A percentile compares a stretch with the other conserved stretches of the same genome.
These are phyloP conservation scores for Aureobasidium sp. DNA, from an alignment of 2,329 filamentous ascomycete species.

Conservation along the genomic window DNA sequence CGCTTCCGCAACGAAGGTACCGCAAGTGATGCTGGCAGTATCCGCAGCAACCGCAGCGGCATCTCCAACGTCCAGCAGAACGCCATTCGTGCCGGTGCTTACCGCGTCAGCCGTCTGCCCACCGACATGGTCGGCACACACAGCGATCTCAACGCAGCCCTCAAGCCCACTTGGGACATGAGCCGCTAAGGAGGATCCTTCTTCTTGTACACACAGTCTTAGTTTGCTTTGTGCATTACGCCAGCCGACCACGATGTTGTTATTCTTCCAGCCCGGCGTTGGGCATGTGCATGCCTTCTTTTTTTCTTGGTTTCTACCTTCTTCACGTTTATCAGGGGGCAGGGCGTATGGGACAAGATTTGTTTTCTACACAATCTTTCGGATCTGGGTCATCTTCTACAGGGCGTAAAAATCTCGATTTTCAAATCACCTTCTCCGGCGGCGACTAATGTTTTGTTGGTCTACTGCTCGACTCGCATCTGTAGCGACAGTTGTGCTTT, in stretches of 20 bases:
- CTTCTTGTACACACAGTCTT: slow-evolving; percentile 4
- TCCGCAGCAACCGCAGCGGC: slow-evolving; percentile 66
- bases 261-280: slow-evolving; percentile 4
- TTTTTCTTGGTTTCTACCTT: not conserved
- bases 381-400: not conserved
- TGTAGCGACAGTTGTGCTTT: not conserved
- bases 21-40: slow-evolving; percentile 41
- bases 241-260: slow-evolving; percentile 1
- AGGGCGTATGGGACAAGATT: not conserved
- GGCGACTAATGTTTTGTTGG: not conserved
- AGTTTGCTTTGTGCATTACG: not conserved
- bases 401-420: not conserved
- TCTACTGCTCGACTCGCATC: not conserved
- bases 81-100: slow-evolving; percentile 74
- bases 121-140: slow-evolving; percentile 73
- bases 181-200: not conserved
- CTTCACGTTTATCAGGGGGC: not conserved
- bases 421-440: not conserved
- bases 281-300: not conserved
- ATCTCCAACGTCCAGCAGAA: slow-evolving; percentile 63
- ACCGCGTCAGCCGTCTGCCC: slow-evolving; percentile 78
- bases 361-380: not conserved
- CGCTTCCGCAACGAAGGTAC: slow-evolving; percentile 59
- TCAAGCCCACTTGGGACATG: slow-evolving; percentile 52
- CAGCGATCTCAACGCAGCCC: slow-evolving; percentile 55